phyloP scores from a whole-genome alignment of 2,329 filamentous ascomycete species.

The Coccinonectria pachysandricola region DNA sequence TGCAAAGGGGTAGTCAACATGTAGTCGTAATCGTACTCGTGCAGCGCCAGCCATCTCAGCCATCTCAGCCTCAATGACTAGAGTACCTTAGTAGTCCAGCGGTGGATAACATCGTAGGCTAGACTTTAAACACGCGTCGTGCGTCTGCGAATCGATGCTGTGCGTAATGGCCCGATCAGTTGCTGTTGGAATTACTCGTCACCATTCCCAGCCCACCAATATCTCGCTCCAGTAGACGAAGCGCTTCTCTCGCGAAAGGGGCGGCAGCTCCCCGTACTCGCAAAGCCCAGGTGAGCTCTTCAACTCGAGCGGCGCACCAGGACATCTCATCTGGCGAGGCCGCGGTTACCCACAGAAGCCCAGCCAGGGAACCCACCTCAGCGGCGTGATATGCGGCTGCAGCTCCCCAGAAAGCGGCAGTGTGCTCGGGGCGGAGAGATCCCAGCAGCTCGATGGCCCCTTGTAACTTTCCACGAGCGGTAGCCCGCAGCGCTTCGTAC shows the following conservation, averaged over 20 bases:
- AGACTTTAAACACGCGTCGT: no score
- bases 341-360: slow-evolving; percentile 31
- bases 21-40: no score
- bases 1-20: no score
- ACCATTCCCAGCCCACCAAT: slow-evolving; percentile 20
- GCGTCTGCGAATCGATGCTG: no score
- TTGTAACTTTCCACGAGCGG: slow-evolving; percentile 29
- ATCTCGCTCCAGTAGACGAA: slow-evolving; percentile 28
- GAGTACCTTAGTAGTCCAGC: no score
- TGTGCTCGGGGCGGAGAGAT: slow-evolving; percentile 33
- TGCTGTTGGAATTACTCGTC: slow-evolving; percentile 8
- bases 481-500: slow-evolving; percentile 24
- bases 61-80: no score
- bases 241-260: slow-evolving; percentile 28
- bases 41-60: no score
- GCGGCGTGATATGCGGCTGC: slow-evolving; percentile 33
- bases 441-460: slow-evolving; percentile 30
- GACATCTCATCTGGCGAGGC: slow-evolving; percentile 27
- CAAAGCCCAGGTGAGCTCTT: slow-evolving; percentile 32
- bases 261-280: slow-evolving; percentile 28
- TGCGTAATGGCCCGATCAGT: slow-evolving; percentile 5
- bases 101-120: no score
- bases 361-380: slow-evolving; percentile 31
- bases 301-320: slow-evolving; percentile 28
- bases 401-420: slow-evolving; percentile 36